A percentile compares a stretch with the other conserved stretches of the same genome.
Conservation (phyloP, 1,284 basidiomycete species). For the Kwoniella shivajii region DNA sequence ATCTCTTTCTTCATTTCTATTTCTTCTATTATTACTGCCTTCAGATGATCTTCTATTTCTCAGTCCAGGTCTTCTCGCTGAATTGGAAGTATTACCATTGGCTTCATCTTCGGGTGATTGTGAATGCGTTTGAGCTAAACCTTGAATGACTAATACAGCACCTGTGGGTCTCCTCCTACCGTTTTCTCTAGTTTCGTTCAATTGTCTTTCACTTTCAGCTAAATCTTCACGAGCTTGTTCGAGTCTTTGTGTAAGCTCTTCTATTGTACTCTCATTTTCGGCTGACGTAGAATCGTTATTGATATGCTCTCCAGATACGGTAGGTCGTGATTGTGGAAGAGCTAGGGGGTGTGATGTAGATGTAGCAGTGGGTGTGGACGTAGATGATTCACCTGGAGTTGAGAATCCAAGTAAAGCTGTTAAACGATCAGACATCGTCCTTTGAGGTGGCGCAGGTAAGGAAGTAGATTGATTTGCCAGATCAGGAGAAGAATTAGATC, state of each 20-base stretch:
- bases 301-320: neutral
- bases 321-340: conserved; percentile 1
- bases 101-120: conserved; percentile 8
- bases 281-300: neutral
- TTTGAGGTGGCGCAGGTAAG: conserved; percentile 4
- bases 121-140: conserved; percentile 49
- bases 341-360: neutral
- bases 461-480: conserved; percentile 1
- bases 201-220: conserved; percentile 9
- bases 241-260: conserved; percentile 5
- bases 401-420: conserved; percentile 21
- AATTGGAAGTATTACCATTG: neutral
- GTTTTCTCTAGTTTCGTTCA: conserved; percentile 10
- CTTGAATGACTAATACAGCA: conserved; percentile 52
- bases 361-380: neutral
- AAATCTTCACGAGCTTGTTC: conserved; percentile 17
- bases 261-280: neutral
- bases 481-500: conserved; percentile 15
- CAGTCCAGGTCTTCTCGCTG: conserved; percentile 1
- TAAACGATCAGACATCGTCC: conserved; percentile 18
- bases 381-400: conserved; percentile 1
- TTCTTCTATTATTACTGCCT: neutral
- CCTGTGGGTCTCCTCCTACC: conserved; percentile 32
- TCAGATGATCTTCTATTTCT: conserved; percentile 18
- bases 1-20: neutral